Evolutionary conservation across 257 asterid species (phyloP).

Genomic region (Solanum stenotomum): DNA sequence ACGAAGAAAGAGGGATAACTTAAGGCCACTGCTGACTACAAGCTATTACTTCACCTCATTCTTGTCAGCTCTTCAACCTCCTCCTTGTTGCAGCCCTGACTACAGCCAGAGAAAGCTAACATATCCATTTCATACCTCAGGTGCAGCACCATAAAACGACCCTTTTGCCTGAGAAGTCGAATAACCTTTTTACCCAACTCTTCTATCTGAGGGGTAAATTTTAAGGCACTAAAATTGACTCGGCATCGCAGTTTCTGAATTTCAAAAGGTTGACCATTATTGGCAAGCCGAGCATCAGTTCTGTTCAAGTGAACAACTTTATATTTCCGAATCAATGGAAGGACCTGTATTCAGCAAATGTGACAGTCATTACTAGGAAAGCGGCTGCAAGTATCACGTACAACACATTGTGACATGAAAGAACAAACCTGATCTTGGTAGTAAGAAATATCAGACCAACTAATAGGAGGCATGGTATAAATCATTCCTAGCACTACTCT

Average conservation of each 20-base stretch:
- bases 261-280: slow-evolving; percentile 72
- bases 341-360: slow-evolving; percentile 49
- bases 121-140: slow-evolving; percentile 98
- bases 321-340: slow-evolving; percentile 75
- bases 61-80: slow-evolving; percentile 85
- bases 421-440: slow-evolving; percentile 62
- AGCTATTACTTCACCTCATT: slow-evolving; percentile 54
- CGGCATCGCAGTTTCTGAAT: slow-evolving; percentile 89
- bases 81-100: slow-evolving; percentile 77
- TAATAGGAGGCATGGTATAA: slow-evolving; percentile 77
- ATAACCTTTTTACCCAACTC: slow-evolving; percentile 85
- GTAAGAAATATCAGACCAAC: slow-evolving; percentile 94
- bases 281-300: slow-evolving; percentile 91
- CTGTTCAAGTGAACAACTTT: slow-evolving; percentile 91
- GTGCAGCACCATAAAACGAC: slow-evolving; percentile 87
- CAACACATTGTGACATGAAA: not conserved
- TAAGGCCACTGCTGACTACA: not conserved
- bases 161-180: slow-evolving; percentile 64
- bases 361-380: not conserved
- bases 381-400: not conserved
- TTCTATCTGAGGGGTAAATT: slow-evolving; percentile 87
- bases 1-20: not conserved
- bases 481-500: slow-evolving; percentile 72
- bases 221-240: slow-evolving; percentile 70
- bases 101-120: slow-evolving; percentile 96